These are phyloP conservation scores for Suhomyces choctaworum DNA, from an alignment of 1,139 yeast genomes.

Conservation along the genomic window DNA sequence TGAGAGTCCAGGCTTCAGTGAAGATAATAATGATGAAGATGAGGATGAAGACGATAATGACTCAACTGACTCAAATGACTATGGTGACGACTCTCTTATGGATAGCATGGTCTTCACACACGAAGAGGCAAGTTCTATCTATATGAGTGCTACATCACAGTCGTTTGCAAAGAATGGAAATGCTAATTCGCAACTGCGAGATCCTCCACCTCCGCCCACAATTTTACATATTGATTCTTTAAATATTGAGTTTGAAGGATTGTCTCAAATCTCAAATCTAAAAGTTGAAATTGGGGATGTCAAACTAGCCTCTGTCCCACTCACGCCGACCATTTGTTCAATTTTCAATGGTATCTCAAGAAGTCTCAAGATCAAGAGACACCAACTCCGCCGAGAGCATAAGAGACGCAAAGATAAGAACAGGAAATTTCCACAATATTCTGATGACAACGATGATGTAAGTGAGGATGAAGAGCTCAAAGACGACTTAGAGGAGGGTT, in stretches of 20 bases:
- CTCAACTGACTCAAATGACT: constrained; percentile 37
- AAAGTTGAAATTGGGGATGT: constrained; percentile 47
- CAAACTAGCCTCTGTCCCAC: constrained; percentile 42
- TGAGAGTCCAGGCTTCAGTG: background rate
- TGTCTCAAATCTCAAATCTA: constrained; percentile 49
- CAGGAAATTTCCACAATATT: constrained; percentile 35
- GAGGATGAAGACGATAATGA: constrained; percentile 25
- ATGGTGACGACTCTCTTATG: constrained; percentile 47
- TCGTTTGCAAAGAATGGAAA: constrained; percentile 26
- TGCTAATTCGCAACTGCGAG: too few relatives aligned
- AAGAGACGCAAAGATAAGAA: constrained; percentile 19
- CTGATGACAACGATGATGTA: constrained; percentile 22
- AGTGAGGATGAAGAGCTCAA: constrained; percentile 11
- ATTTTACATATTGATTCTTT: constrained; percentile 37
- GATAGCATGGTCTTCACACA: constrained; percentile 69
- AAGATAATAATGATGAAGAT: constrained; percentile 16
- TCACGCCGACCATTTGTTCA: constrained; percentile 35
- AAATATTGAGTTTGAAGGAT: constrained; percentile 51
- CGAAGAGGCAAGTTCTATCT: constrained; percentile 69
- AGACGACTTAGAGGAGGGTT: constrained; percentile 13
- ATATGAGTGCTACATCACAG: constrained; percentile 76
- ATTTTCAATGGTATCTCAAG: constrained; percentile 35
- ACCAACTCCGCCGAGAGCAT: constrained; percentile 30
- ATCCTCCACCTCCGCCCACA: constrained; percentile 17
- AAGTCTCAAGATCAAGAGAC: constrained; percentile 32